Evolutionary conservation across 441 rosid genomes (phyloP).

Genomic region (Daphne laureola): DNA sequence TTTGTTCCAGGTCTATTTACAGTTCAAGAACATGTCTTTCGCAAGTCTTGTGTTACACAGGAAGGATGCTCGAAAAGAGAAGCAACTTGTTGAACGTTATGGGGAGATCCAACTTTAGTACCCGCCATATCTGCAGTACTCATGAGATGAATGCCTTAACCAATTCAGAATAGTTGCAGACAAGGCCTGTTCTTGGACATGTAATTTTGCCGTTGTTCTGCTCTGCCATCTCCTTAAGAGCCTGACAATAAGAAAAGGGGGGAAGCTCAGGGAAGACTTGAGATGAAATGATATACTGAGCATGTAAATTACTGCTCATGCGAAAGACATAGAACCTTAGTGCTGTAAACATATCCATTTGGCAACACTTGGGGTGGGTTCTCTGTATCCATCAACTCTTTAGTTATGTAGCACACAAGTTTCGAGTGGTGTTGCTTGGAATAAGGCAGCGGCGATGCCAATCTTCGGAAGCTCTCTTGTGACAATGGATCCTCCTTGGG

Average conservation of each 20-base stretch:
- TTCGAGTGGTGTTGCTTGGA: conserved; percentile 94
- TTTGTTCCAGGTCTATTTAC: neutral
- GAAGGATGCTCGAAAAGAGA: no score
- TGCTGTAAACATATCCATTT: conserved; percentile 85
- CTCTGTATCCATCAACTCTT: conserved; percentile 93
- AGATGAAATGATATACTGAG: neutral
- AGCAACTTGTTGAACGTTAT: no score
- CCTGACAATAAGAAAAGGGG: conserved; percentile 32
- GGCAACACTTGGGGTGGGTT: conserved; percentile 94
- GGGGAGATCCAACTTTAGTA: neutral
- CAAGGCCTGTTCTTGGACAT: conserved; percentile 67
- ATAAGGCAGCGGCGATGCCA: conserved; percentile 73
- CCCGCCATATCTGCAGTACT: conserved; percentile 3
- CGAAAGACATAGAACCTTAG: conserved; percentile 46
- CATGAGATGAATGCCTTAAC: conserved; percentile 85
- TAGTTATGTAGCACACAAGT: conserved; percentile 90
- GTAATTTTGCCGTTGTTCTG: conserved; percentile 62
- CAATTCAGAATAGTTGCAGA: conserved; percentile 55
- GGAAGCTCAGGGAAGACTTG: neutral
- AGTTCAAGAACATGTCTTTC: no score
- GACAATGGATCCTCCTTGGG: conserved; percentile 92
- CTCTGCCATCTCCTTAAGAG: conserved; percentile 92
- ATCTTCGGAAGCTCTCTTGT: conserved; percentile 79
- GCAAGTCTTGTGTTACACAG: no score
- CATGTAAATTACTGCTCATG: conserved; percentile 2